Evolutionary conservation across 805 yeast genomes (phyloP).

Genomic region (Nakazawaea laoshanensis): DNA sequence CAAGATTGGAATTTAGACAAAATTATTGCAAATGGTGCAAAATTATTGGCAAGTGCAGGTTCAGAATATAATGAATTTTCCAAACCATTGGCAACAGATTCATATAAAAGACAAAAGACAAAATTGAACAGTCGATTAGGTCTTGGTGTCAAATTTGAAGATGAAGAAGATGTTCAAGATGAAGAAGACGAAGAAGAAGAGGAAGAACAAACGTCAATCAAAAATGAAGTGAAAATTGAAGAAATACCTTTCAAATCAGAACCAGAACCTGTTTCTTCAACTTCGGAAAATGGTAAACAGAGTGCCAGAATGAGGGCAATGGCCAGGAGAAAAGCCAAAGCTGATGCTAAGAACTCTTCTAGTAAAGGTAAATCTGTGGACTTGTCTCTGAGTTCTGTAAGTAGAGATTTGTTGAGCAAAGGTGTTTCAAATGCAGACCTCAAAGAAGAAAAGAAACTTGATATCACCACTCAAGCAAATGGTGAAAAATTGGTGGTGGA

Average conservation of each 20-base stretch:
- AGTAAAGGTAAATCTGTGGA: slow-evolving; percentile 47
- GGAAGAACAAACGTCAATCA: not conserved
- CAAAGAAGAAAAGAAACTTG: slow-evolving; percentile 17
- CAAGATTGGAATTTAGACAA: slow-evolving; percentile 42
- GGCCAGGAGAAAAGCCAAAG: slow-evolving; percentile 88
- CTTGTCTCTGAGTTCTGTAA: slow-evolving; percentile 62
- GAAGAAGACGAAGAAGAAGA: slow-evolving; percentile 12
- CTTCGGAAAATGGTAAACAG: slow-evolving; percentile 17
- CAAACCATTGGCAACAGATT: slow-evolving; percentile 9
- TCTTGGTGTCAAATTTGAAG: slow-evolving; percentile 22
- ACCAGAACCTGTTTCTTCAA: not conserved
- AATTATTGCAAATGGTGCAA: slow-evolving; percentile 39
- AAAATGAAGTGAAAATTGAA: not conserved
- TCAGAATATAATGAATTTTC: slow-evolving; percentile 20
- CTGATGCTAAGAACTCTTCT: slow-evolving; percentile 45
- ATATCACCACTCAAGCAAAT: slow-evolving; percentile 70
- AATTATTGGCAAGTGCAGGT: slow-evolving; percentile 60
- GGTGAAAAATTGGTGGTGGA: slow-evolving; percentile 81
- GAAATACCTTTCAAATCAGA: not conserved
- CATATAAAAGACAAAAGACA: slow-evolving; percentile 18
- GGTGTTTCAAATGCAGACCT: slow-evolving; percentile 21
- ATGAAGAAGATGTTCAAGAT: slow-evolving; percentile 12
- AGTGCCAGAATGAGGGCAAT: slow-evolving; percentile 84
- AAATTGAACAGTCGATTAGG: slow-evolving; percentile 21
- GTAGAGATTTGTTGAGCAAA: slow-evolving; percentile 40